Percentiles rank a stretch among this genome's conserved stretches.
Conservation (phyloP, 1,284 basidiomycete species). For the Trametes polyzona region DNA sequence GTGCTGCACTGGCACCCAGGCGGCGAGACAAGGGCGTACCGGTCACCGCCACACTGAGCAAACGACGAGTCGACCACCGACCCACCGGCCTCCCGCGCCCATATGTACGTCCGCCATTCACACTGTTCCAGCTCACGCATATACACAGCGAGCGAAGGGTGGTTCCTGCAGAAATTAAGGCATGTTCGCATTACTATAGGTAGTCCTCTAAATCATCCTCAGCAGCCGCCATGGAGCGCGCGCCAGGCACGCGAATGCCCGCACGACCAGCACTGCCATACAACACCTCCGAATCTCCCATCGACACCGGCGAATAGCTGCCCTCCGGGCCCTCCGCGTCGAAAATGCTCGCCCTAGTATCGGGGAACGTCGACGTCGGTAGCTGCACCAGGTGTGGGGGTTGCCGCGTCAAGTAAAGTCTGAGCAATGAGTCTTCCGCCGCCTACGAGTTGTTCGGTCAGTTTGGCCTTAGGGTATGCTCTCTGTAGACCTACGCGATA, state of each 20-base stretch:
- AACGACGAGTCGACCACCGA: background rate
- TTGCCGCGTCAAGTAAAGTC: constrained; percentile 78
- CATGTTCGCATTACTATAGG: constrained; percentile 33
- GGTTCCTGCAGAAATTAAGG: constrained; percentile 19
- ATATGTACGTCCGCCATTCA: too few relatives aligned
- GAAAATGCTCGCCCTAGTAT: constrained; percentile 53
- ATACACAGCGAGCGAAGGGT: background rate
- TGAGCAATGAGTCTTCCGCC: constrained; percentile 82
- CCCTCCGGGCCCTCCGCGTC: constrained; percentile 38
- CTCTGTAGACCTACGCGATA: constrained; percentile 67
- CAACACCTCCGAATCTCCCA: constrained; percentile 66
- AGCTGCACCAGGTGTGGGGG: constrained; percentile 68
- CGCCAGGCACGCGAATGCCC: constrained; percentile 30
- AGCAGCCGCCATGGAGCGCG: constrained; percentile 26
- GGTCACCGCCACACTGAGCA: constrained; percentile 16
- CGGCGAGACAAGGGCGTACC: constrained; percentile 14
- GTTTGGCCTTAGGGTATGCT: background rate
- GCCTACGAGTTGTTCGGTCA: constrained; percentile 50
- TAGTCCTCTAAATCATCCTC: constrained; percentile 32
- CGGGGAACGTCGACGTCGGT: constrained; percentile 71
- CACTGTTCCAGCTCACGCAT: background rate
- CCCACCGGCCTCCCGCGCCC: too few relatives aligned
- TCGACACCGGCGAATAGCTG: constrained; percentile 54
- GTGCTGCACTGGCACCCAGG: constrained; percentile 22
- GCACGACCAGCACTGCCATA: constrained; percentile 66